Conservation (phyloP, 345 rosid species). For the Passiflora organensis region DNA sequence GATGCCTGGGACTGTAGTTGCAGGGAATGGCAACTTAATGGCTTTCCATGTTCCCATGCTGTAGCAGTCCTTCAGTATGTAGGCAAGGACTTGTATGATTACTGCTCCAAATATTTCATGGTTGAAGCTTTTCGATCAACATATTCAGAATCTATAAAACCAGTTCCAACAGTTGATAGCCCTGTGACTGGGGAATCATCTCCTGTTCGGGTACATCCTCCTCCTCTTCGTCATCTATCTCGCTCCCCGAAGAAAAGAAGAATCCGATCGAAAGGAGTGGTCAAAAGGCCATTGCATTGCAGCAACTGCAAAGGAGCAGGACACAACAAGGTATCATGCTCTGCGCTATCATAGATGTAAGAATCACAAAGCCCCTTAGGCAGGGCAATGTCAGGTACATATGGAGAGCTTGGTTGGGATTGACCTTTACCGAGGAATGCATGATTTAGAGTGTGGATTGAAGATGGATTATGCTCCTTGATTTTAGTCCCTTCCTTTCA, state of each 20-base stretch:
- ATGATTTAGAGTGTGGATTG: not conserved
- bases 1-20: constrained; percentile 22
- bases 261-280: constrained; percentile 14
- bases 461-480: not conserved
- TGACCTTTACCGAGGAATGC: not conserved
- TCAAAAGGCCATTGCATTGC: constrained; percentile 27
- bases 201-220: constrained; percentile 14
- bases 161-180: constrained; percentile 17
- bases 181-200: constrained; percentile 10
- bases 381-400: not conserved
- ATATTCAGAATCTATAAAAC: constrained; percentile 21
- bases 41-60: constrained; percentile 23
- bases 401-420: not conserved
- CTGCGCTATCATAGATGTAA: not conserved
- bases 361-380: not conserved
- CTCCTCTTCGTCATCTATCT: constrained; percentile 12
- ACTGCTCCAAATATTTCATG: constrained; percentile 21
- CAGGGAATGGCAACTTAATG: constrained; percentile 22
- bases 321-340: constrained; percentile 26
- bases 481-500: no score
- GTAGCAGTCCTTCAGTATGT: constrained; percentile 20
- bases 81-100: constrained; percentile 15
- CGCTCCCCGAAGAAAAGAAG: constrained; percentile 29
- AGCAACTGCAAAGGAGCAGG: constrained; percentile 29
- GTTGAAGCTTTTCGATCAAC: constrained; percentile 16